Conservation (phyloP, 805 yeast genomes). For the Wickerhamomyces alni region DNA sequence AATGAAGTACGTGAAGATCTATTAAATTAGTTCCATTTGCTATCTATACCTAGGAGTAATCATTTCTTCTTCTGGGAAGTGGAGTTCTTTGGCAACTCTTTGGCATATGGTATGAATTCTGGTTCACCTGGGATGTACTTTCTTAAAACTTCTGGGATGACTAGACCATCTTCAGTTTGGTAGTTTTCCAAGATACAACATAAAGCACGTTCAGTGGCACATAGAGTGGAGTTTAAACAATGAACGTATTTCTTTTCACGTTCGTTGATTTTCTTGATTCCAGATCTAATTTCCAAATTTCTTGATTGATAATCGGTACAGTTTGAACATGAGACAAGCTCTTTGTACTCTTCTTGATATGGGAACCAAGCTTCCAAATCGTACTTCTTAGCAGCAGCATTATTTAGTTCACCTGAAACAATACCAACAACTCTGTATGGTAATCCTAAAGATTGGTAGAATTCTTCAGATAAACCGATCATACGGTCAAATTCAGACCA, state of each 20-base stretch:
- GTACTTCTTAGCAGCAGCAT: conserved; percentile 98
- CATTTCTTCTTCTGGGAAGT: conserved; percentile 65
- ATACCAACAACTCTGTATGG: conserved; percentile 98
- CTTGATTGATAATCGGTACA: conserved; percentile 99
- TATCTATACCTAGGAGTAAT: background rate
- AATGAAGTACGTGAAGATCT: background rate
- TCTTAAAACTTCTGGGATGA: conserved; percentile 91
- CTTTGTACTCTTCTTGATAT: conserved; percentile 96
- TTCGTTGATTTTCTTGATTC: conserved; percentile 92
- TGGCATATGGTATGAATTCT: conserved; percentile 85
- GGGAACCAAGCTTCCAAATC: conserved; percentile 99
- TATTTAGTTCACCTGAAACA: conserved; percentile 97
- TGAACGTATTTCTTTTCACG: conserved; percentile 96
- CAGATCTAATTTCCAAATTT: conserved; percentile 97
- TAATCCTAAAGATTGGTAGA: conserved; percentile 83
- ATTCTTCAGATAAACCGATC: conserved; percentile 88
- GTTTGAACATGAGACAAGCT: conserved; percentile 96
- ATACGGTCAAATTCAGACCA: conserved; percentile 97
- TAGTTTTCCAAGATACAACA: conserved; percentile 97
- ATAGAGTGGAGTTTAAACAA: conserved; percentile 93
- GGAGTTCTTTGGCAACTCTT: conserved; percentile 91
- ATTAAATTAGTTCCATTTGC: background rate
- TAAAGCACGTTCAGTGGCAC: conserved; percentile 97
- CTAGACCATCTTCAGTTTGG: conserved; percentile 94
- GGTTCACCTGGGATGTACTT: conserved; percentile 98